Evolutionary conservation across 352 stramenopile genomes (phyloP).

Genomic region (Globisporangium takayamanum): DNA sequence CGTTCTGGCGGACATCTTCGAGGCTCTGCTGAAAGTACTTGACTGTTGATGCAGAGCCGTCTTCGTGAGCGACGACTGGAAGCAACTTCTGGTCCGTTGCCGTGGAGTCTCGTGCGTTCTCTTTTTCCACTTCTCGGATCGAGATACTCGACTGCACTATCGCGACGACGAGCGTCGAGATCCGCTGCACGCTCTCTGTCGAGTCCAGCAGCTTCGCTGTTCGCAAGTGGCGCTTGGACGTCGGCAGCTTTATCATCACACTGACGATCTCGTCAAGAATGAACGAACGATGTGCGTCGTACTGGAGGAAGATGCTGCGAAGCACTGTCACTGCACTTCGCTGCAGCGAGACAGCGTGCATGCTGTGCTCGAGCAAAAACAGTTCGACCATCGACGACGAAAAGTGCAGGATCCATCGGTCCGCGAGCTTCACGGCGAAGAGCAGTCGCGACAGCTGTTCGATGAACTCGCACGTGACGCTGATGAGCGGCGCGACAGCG

Average conservation of each 20-base stretch:
- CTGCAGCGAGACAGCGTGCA: conserved; percentile 54
- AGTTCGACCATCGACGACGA: conserved; percentile 62
- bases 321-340: conserved; percentile 52
- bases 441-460: conserved; percentile 58
- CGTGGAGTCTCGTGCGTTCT: conserved; percentile 1
- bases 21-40: conserved; percentile 17
- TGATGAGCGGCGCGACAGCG: conserved; percentile 51
- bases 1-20: conserved; percentile 30
- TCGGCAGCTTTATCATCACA: conserved; percentile 75
- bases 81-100: conserved; percentile 14
- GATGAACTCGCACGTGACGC: conserved; percentile 68
- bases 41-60: conserved; percentile 13
- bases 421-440: conserved; percentile 57
- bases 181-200: conserved; percentile 47
- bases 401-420: conserved; percentile 70
- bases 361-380: conserved; percentile 63
- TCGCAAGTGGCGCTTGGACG: conserved; percentile 57
- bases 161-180: conserved; percentile 57
- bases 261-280: conserved; percentile 66
- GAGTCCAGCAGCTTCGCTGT: conserved; percentile 62
- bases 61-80: conserved; percentile 16
- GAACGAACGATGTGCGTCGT: conserved; percentile 47
- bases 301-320: conserved; percentile 58
- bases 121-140: conserved; percentile 8
- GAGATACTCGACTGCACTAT: conserved; percentile 50